phyloP scores from a whole-genome alignment of 1,284 basidiomycete genomes.

The Ganoderma lucidum region DNA sequence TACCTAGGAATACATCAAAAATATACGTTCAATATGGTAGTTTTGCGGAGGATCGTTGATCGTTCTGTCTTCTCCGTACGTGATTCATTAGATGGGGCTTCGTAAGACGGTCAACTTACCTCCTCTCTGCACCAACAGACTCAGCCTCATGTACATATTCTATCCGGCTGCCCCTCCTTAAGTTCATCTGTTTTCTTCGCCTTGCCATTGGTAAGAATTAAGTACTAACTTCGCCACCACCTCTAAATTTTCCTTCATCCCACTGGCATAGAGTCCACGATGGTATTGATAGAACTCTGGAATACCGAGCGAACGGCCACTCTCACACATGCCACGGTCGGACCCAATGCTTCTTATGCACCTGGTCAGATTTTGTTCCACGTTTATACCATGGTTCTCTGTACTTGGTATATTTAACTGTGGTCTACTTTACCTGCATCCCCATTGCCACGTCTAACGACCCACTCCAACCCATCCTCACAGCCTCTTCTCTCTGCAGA shows the following conservation, averaged over 20 bases:
- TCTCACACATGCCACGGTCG: conserved; percentile 3
- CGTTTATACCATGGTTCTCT: background rate
- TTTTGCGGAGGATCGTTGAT: background rate
- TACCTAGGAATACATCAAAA: background rate
- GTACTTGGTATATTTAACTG: background rate
- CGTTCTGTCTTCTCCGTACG: background rate
- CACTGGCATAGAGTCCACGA: background rate
- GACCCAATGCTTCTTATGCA: conserved; percentile 13
- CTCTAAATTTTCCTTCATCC: background rate
- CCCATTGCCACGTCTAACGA: background rate
- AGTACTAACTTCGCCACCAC: background rate
- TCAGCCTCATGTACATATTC: too few species aligned
- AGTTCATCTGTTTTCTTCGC: background rate
- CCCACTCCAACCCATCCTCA: background rate
- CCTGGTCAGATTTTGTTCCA: background rate
- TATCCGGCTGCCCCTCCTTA: background rate
- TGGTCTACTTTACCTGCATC: background rate
- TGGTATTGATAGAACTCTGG: background rate
- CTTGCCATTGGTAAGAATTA: too few species aligned
- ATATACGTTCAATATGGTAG: background rate
- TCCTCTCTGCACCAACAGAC: background rate
- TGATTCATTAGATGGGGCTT: background rate
- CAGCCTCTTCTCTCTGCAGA: conserved; percentile 19
- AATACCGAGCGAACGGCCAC: background rate
- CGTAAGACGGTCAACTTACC: too few species aligned